Conservation (phyloP, 495 filamentous ascomycete genomes). For the Evansstolkia leycettana region DNA sequence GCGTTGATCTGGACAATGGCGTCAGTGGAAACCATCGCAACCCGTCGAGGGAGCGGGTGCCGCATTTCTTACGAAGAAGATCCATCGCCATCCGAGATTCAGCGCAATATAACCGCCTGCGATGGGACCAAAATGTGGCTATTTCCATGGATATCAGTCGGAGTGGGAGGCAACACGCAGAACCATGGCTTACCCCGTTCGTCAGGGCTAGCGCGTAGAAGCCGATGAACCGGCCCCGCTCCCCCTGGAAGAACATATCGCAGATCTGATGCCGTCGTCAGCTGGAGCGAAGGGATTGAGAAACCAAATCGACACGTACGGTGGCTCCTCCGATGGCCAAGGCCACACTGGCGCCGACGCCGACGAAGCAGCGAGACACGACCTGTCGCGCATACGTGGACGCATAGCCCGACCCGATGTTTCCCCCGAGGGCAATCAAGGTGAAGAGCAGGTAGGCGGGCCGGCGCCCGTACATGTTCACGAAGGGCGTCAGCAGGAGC, state of each 20-base stretch:
- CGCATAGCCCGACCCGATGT: slow-evolving; percentile 19
- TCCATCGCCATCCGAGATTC: slow-evolving; percentile 13
- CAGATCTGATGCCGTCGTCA: too few species aligned
- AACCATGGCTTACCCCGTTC: too few species aligned
- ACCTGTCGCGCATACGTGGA: slow-evolving; percentile 18
- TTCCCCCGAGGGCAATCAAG: slow-evolving; percentile 18
- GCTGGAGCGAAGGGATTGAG: too few species aligned
- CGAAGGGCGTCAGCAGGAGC: slow-evolving; percentile 16
- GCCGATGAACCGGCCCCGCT: slow-evolving; percentile 20
- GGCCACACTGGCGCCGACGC: slow-evolving; percentile 20
- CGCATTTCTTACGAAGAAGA: slow-evolving; percentile 16
- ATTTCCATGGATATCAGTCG: too few species aligned
- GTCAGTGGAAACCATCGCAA: too few species aligned
- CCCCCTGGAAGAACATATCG: slow-evolving; percentile 31
- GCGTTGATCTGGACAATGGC: too few species aligned
- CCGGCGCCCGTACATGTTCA: slow-evolving; percentile 21
- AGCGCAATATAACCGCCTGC: slow-evolving; percentile 13
- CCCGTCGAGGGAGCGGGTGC: too few species aligned
- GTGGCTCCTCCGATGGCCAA: slow-evolving; percentile 24
- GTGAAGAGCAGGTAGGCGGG: slow-evolving; percentile 21
- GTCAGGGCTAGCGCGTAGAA: slow-evolving; percentile 15
- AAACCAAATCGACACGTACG: not conserved
- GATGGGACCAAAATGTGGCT: slow-evolving; percentile 13
- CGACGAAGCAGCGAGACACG: slow-evolving; percentile 22
- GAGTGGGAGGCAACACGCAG: too few species aligned